These are phyloP conservation scores for Ceratobasidium sp. DNA, from an alignment of 1,284 basidiomycete species.

Conservation along the genomic window DNA sequence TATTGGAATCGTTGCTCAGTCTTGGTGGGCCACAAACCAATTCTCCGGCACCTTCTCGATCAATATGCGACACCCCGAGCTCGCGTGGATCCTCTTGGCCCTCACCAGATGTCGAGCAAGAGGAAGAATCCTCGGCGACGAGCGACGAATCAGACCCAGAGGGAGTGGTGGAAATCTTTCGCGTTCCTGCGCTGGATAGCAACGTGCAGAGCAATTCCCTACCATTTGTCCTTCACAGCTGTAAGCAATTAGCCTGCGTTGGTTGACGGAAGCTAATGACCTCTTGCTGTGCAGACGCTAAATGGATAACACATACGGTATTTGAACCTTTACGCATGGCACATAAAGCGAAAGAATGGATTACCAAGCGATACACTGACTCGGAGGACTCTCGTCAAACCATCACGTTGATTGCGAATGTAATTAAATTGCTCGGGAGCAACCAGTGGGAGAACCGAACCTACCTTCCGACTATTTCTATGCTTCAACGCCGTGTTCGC, in stretches of 20 bases:
- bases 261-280: background rate
- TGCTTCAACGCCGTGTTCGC: background rate
- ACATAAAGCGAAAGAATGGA: constrained; percentile 16
- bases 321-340: constrained; percentile 32
- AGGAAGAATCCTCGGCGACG: constrained; percentile 33
- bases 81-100: constrained; percentile 43
- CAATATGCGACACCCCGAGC: constrained; percentile 32
- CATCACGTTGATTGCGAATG: constrained; percentile 1
- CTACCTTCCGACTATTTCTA: constrained; percentile 4
- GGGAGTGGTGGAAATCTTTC: constrained; percentile 22
- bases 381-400: constrained; percentile 25
- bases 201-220: constrained; percentile 31
- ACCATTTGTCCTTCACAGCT: constrained; percentile 36
- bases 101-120: constrained; percentile 30
- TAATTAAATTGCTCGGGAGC: background rate
- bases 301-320: constrained; percentile 25
- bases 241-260: background rate
- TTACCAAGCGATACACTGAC: constrained; percentile 22
- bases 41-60: background rate
- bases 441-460: background rate
- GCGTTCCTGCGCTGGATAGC: constrained; percentile 16
- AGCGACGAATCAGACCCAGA: constrained; percentile 43
- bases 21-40: constrained; percentile 1
- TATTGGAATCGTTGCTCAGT: constrained; percentile 28
- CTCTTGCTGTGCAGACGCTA: constrained; percentile 1